These are phyloP conservation scores for Blumeria hordei DNA, from an alignment of 2,329 filamentous ascomycete genomes.

Conservation along the genomic window DNA sequence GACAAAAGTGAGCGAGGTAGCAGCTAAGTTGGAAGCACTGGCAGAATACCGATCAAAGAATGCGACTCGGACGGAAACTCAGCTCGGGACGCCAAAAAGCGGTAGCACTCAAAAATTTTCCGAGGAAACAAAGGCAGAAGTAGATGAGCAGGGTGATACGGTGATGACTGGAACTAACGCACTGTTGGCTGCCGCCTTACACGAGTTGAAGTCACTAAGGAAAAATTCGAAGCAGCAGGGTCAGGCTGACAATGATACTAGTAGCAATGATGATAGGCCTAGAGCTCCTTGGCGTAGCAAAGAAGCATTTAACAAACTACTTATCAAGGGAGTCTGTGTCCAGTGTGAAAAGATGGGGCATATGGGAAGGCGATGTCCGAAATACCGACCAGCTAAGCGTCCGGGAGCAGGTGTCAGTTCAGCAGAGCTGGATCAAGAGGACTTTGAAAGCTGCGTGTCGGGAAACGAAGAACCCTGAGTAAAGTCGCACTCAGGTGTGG, in stretches of 20 bases:
- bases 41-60: not conserved
- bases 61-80: not conserved
- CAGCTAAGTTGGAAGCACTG: not conserved
- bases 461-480: not conserved
- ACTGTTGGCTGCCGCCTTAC: not conserved
- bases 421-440: not conserved
- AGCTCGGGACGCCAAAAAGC: not conserved
- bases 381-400: not conserved
- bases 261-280: not conserved
- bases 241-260: not conserved
- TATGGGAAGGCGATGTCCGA: not conserved
- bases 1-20: not conserved
- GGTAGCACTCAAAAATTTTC: not conserved
- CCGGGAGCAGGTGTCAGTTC: not conserved
- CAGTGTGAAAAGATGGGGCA: not conserved
- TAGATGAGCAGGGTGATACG: not conserved
- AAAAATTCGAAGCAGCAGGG: not conserved
- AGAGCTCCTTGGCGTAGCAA: not conserved
- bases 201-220: too few relatives aligned
- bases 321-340: not conserved
- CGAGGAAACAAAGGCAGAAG: not conserved
- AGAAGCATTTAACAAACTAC: not conserved
- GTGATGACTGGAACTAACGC: not conserved
- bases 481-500: not conserved
- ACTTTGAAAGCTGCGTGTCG: not conserved